Base-by-base conservation (phyloP, 768 basidiomycete species). In the Roridomyces roridus region DNA sequence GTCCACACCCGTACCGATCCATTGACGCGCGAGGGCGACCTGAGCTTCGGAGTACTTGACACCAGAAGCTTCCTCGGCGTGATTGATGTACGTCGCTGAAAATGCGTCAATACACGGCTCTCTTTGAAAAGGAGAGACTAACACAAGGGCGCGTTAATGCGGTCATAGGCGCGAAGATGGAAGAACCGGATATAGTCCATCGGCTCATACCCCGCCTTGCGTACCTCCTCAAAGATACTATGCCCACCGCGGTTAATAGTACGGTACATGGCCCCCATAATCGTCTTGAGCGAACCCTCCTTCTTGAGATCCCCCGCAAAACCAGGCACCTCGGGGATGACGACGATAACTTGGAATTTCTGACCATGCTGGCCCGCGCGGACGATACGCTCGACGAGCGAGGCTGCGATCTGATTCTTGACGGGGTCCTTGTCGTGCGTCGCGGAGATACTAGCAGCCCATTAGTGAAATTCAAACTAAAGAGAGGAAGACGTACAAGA, bases 141-240 rank as follows among this genome's bases (percentile, higher is more conserved):
- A 87, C 87, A 73, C 59, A 76, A 70, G 2, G 92, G 89, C 0
- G 88, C 87, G 66, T 94, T 95, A 67, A 96, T 92, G 23, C 95
- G 80, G 67, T 98, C 96, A 68, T 96, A 99, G n/a, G n/a, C 78
- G 26, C 97, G 84, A 21, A 99, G 80, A 73, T 98, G 94, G 76
- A 92, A 98, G 81, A 97, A 94, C 11, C 88, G 83, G 64, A 97
- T 91, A 68, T 89, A 95, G 55, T 95, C 87, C 74, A 77, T 92
- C 89, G 92, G 91, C 29, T 94, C 89, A 63, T 79, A 89, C 4
- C 92, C 91, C 18, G 83, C 90, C 62, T 81, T 85, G 31, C 88
- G 82, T 24, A 96, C 78, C 67, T 87, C 82, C 64, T 94, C 92
- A 62, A 93, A 94, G 63, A 96, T 94, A 55, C 90, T 92, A 55